A percentile compares a stretch with the other conserved stretches of the same genome.
Evolutionary conservation across 805 yeast species (phyloP).

Genomic region (Wickerhamiella occidentalis): DNA sequence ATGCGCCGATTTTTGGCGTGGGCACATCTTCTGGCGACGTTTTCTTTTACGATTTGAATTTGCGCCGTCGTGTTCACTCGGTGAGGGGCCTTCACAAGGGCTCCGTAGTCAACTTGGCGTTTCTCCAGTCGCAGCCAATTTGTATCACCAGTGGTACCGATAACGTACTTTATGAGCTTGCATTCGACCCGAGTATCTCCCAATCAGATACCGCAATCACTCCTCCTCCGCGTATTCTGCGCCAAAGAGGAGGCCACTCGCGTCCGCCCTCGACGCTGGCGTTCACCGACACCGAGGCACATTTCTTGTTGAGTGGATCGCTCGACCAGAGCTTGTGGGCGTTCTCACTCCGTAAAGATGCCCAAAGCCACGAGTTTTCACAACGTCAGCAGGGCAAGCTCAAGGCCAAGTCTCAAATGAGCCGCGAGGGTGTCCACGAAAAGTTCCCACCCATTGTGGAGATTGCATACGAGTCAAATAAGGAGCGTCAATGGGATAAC

Average conservation of each 20-base stretch:
- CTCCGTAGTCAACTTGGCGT: constrained; percentile 62
- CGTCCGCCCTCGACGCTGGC: constrained; percentile 68
- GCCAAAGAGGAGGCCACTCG: constrained; percentile 97
- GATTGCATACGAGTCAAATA: constrained; percentile 58
- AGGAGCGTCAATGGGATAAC: constrained; percentile 90
- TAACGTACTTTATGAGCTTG: constrained; percentile 76
- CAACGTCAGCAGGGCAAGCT: constrained; percentile 41
- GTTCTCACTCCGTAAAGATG: constrained; percentile 86
- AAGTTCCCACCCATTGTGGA: constrained; percentile 66
- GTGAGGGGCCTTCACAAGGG: constrained; percentile 68
- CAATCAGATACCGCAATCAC: constrained; percentile 46
- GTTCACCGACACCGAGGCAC: constrained; percentile 73
- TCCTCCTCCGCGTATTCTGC: constrained; percentile 78
- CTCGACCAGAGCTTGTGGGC: constrained; percentile 80
- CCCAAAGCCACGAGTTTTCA: constrained; percentile 88
- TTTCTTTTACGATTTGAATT: constrained; percentile 69
- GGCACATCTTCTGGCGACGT: constrained; percentile 74
- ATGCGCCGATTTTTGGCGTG: constrained; percentile 68
- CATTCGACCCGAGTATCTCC: constrained; percentile 79
- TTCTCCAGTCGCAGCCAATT: constrained; percentile 85
- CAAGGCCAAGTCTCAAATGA: constrained; percentile 13
- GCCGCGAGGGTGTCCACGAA: constrained; percentile 35
- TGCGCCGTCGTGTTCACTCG: constrained; percentile 61
- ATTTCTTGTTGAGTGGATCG: constrained; percentile 75
- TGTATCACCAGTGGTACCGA: constrained; percentile 84